Conservation (phyloP, 306 rosid species). For the Medicago ruthenica region DNA sequence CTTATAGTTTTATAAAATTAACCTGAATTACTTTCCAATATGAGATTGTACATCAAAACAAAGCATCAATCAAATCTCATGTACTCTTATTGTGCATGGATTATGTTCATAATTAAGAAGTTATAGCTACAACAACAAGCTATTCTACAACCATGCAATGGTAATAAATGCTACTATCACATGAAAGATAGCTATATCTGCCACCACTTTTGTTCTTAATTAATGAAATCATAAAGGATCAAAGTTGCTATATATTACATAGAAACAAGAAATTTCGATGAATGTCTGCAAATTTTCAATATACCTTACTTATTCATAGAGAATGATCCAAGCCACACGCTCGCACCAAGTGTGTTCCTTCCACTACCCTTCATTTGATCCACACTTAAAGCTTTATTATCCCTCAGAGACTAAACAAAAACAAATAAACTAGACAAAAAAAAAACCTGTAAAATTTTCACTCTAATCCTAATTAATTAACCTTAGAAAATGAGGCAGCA, state of each 20-base stretch:
- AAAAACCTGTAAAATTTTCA: slow-evolving; percentile 35
- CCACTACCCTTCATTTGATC: slow-evolving; percentile 39
- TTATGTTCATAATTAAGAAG: slow-evolving; percentile 21
- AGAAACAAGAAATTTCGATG: slow-evolving; percentile 38
- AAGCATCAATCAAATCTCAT: slow-evolving; percentile 28
- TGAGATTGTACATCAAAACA: slow-evolving; percentile 16
- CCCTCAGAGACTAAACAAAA: slow-evolving; percentile 5
- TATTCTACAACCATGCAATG: slow-evolving; percentile 17
- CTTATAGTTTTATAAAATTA: not conserved
- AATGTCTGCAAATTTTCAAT: slow-evolving; percentile 46
- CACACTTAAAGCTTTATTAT: slow-evolving; percentile 40
- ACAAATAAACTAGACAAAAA: slow-evolving; percentile 17
- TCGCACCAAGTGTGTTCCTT: slow-evolving; percentile 32
- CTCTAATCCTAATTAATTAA: slow-evolving; percentile 34
- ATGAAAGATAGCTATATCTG: slow-evolving; percentile 31
- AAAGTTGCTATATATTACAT: slow-evolving; percentile 29
- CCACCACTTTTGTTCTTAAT: slow-evolving; percentile 2
- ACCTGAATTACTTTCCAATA: slow-evolving; percentile 12
- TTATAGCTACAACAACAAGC: slow-evolving; percentile 28
- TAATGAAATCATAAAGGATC: not conserved
- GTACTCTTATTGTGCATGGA: slow-evolving; percentile 36
- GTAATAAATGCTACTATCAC: slow-evolving; percentile 2
- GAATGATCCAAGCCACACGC: slow-evolving; percentile 37
- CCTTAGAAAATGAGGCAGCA: slow-evolving; percentile 34
- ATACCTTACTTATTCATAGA: slow-evolving; percentile 35